Conservation (phyloP, 2,329 filamentous ascomycete genomes). For the Colletotrichum sojae region DNA sequence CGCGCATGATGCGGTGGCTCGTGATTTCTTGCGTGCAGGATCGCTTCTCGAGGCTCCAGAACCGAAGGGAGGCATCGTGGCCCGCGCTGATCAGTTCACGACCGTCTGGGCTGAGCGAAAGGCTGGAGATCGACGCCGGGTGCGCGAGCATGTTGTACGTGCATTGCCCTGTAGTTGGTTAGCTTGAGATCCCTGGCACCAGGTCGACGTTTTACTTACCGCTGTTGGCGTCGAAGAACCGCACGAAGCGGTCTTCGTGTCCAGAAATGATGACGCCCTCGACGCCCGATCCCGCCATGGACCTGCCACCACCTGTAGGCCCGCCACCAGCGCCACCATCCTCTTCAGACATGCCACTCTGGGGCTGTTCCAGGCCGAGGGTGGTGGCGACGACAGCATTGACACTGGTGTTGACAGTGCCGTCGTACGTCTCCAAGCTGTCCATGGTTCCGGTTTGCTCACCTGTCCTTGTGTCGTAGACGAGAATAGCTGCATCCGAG, state of each 20-base stretch:
- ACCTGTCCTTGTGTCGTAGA: constrained; percentile 92
- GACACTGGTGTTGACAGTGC: constrained; percentile 82
- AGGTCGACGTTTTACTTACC: constrained; percentile 73
- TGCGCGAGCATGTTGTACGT: constrained; percentile 99
- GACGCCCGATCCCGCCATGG: constrained; percentile 80
- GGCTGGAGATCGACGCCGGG: constrained; percentile 89
- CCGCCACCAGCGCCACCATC: constrained; percentile 78
- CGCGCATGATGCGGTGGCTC: constrained; percentile 92
- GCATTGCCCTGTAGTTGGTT: constrained; percentile 82
- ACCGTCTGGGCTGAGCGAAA: constrained; percentile 93
- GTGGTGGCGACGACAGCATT: constrained; percentile 93
- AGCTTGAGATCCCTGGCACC: not conserved
- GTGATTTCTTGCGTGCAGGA: constrained; percentile 97
- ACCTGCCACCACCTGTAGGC: constrained; percentile 79
- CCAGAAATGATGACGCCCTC: constrained; percentile 97
- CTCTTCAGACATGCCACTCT: constrained; percentile 76
- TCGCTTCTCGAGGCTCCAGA: constrained; percentile 97
- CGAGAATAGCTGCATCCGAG: constrained; percentile 88
- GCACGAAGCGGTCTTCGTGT: constrained; percentile 95
- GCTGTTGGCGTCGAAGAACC: constrained; percentile 98
- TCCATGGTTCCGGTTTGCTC: constrained; percentile 95
- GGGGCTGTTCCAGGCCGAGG: constrained; percentile 82
- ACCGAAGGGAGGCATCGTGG: constrained; percentile 94
- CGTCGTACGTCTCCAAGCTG: constrained; percentile 93
- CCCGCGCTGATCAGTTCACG: constrained; percentile 95